Conservation (phyloP, 2,329 filamentous ascomycete species). For the Fusarium sp. region DNA sequence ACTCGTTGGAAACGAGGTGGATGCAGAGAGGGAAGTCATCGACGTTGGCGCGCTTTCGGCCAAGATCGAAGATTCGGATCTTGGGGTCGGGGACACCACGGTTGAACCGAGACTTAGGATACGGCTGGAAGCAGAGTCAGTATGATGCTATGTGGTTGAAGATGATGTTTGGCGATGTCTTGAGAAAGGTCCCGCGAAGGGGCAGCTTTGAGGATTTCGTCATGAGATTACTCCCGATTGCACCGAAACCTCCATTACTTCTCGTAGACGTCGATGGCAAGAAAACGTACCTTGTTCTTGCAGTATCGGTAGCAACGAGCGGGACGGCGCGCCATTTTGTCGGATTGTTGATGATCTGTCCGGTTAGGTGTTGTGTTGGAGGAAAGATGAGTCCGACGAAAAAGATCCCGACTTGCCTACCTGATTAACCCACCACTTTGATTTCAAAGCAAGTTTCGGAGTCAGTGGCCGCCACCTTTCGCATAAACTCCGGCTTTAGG, state of each 20-base stretch:
- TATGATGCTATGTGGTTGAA: constrained; percentile 1
- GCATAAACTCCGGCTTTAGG: constrained; percentile 61
- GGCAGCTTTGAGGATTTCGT: constrained; percentile 26
- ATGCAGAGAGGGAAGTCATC: constrained; percentile 99
- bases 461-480: constrained; percentile 40
- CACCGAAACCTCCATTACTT: constrained; percentile 30
- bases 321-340: constrained; percentile 99
- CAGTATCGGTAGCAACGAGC: constrained; percentile 99
- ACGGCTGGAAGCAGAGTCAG: constrained; percentile 73
- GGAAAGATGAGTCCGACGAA: constrained; percentile 51
- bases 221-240: constrained; percentile 16
- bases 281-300: constrained; percentile 96
- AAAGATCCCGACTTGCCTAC: constrained; percentile 50
- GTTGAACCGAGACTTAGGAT: constrained; percentile 99
- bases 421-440: constrained; percentile 49
- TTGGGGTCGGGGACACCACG: constrained; percentile 92
- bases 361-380: constrained; percentile 57
- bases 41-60: constrained; percentile 98
- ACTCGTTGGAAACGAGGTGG: constrained; percentile 99
- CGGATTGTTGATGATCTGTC: constrained; percentile 68
- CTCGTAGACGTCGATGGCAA: constrained; percentile 25
- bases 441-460: too few species aligned
- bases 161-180: constrained; percentile 14
- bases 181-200: constrained; percentile 6
- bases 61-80: constrained; percentile 98